These are phyloP conservation scores for Actinomucor elegans DNA, from an alignment of 371 early-diverging fungal genomes.

Conservation along the genomic window DNA sequence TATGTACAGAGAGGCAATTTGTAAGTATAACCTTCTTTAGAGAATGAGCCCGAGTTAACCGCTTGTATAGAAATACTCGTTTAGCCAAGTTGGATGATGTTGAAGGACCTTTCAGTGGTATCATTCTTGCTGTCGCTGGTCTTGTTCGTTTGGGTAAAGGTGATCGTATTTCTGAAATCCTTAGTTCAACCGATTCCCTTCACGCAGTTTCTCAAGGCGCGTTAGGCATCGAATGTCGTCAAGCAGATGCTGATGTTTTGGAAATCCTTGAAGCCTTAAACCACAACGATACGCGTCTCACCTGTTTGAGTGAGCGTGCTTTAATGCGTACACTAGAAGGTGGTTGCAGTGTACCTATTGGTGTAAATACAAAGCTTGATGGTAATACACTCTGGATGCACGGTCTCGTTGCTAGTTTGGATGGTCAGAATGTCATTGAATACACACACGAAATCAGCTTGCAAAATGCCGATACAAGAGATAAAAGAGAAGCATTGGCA, in stretches of 20 bases:
- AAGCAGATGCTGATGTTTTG: conserved; percentile 56
- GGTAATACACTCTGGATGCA: conserved; percentile 48
- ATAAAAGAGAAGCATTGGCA: conserved; percentile 31
- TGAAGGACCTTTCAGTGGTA: conserved; percentile 72
- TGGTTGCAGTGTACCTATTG: conserved; percentile 96
- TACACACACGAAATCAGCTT: conserved; percentile 42
- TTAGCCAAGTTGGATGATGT: conserved; percentile 84
- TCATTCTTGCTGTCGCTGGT: conserved; percentile 92
- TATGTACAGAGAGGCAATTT: conserved; percentile 42
- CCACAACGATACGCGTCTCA: conserved; percentile 65
- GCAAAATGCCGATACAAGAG: conserved; percentile 28
- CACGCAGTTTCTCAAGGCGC: conserved; percentile 97
- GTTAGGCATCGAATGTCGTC: conserved; percentile 84
- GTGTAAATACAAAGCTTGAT: conserved; percentile 70
- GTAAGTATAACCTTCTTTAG: conserved; percentile 23
- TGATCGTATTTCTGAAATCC: conserved; percentile 70
- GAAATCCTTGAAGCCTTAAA: conserved; percentile 61
- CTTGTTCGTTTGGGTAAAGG: conserved; percentile 70
- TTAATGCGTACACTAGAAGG: conserved; percentile 92
- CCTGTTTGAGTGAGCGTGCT: conserved; percentile 84
- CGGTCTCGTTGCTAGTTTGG: conserved; percentile 71
- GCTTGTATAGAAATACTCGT: conserved; percentile 75
- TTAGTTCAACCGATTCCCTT: conserved; percentile 65
- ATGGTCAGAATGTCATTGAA: conserved; percentile 61
- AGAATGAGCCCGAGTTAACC: not conserved